Conservation (phyloP, 345 rosid genomes). For the Lepidium sativum region DNA sequence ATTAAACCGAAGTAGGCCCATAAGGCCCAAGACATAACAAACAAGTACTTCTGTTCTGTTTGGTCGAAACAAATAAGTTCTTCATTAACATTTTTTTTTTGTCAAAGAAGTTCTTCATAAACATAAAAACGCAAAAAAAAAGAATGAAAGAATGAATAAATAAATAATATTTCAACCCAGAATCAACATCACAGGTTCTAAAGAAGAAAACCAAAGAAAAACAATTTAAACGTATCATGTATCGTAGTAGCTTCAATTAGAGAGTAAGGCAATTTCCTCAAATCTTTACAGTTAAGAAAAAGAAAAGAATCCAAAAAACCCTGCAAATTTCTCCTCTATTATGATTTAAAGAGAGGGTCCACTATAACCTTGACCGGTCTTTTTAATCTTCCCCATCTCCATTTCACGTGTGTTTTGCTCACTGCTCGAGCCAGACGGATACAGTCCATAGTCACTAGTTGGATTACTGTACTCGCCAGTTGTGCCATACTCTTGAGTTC, state of each 20-base stretch:
- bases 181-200: slow-evolving; percentile 16
- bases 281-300: slow-evolving; percentile 27
- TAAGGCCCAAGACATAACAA: neutral
- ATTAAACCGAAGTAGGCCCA: neutral
- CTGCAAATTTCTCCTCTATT: slow-evolving; percentile 1
- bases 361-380: slow-evolving; percentile 34
- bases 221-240: neutral
- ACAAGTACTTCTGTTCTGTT: neutral
- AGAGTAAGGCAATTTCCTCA: slow-evolving; percentile 10
- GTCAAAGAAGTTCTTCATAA: no score
- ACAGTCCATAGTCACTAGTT: slow-evolving; percentile 54
- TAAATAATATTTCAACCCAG: slow-evolving; percentile 8
- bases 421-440: slow-evolving; percentile 73
- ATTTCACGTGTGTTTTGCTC: slow-evolving; percentile 55
- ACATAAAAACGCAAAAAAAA: neutral
- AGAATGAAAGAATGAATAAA: slow-evolving; percentile 13
- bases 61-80: neutral
- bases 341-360: slow-evolving; percentile 31
- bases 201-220: neutral
- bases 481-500: slow-evolving; percentile 49
- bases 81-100: no score
- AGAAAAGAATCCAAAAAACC: neutral
- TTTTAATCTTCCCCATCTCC: slow-evolving; percentile 63
- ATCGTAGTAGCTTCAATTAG: slow-evolving; percentile 16
- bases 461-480: slow-evolving; percentile 58